phyloP scores from a whole-genome alignment of 371 early-diverging fungal genomes.

The Sporodiniella umbellata region DNA sequence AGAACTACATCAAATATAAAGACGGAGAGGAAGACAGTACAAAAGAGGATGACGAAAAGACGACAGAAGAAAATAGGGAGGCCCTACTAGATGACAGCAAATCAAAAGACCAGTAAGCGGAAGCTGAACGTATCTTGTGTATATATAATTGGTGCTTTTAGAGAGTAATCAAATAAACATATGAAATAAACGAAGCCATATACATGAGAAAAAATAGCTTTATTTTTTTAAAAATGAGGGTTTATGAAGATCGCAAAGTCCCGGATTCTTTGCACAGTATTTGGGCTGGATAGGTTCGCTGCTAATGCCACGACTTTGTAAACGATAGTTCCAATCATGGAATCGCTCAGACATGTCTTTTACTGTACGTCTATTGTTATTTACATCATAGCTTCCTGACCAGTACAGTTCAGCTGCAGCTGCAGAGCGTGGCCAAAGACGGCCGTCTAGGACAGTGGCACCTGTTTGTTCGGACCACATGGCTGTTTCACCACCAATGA shows the following conservation, averaged over 20 bases:
- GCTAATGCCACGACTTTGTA: slow-evolving; percentile 63
- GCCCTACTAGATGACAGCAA: no score
- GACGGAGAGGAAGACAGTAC: slow-evolving; percentile 9
- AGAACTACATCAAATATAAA: slow-evolving; percentile 26
- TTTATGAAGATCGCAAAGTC: slow-evolving; percentile 48
- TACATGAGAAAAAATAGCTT: background rate
- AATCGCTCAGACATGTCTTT: slow-evolving; percentile 31
- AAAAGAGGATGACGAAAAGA: background rate
- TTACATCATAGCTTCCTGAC: slow-evolving; percentile 57
- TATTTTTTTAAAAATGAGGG: background rate
- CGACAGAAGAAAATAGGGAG: background rate
- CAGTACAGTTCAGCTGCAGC: slow-evolving; percentile 70
- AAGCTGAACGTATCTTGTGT: no score
- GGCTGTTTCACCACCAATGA: slow-evolving; percentile 41
- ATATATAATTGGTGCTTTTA: no score
- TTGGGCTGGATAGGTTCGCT: slow-evolving; percentile 72
- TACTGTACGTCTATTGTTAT: slow-evolving; percentile 38
- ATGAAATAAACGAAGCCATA: background rate
- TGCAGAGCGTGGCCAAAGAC: slow-evolving; percentile 68
- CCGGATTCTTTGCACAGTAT: slow-evolving; percentile 71
- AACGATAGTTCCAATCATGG: slow-evolving; percentile 47
- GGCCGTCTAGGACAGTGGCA: slow-evolving; percentile 49
- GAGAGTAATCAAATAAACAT: no score
- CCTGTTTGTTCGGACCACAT: slow-evolving; percentile 73
- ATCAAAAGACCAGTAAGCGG: no score